phyloP scores from a whole-genome alignment of 805 yeast genomes.

The Candida suzukii region DNA sequence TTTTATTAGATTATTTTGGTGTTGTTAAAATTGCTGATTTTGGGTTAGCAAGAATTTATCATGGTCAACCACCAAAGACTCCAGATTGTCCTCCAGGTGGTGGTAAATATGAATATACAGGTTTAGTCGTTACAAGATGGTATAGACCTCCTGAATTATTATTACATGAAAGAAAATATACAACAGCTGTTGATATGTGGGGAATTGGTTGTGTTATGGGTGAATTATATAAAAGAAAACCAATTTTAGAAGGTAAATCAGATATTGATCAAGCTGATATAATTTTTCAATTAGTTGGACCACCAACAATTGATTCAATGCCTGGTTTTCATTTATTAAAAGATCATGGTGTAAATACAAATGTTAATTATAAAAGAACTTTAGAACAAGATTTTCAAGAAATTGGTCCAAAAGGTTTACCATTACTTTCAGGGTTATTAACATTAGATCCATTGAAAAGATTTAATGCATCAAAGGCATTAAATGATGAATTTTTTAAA shows the following conservation, averaged over 20 bases:
- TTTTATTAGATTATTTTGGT: conserved; percentile 71
- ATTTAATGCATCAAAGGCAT: conserved; percentile 73
- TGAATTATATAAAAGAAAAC: conserved; percentile 75
- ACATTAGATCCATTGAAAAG: conserved; percentile 66
- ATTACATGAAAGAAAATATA: conserved; percentile 77
- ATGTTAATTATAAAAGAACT: conserved; percentile 27
- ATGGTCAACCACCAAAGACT: conserved; percentile 27
- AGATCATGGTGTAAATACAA: conserved; percentile 34
- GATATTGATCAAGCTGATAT: conserved; percentile 84
- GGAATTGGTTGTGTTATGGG: conserved; percentile 95
- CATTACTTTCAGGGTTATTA: conserved; percentile 55
- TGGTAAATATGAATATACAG: conserved; percentile 46
- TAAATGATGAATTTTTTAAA: conserved; percentile 61
- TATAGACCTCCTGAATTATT: conserved; percentile 93
- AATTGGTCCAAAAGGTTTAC: conserved; percentile 41
- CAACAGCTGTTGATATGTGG: conserved; percentile 97
- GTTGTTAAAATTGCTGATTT: conserved; percentile 88
- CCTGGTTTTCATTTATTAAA: conserved; percentile 57
- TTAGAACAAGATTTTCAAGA: conserved; percentile 42
- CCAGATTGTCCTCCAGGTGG: conserved; percentile 39
- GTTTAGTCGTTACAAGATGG: conserved; percentile 91
- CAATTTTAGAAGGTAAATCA: conserved; percentile 77
- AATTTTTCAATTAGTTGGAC: conserved; percentile 76
- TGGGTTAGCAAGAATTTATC: conserved; percentile 71
- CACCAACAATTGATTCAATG: conserved; percentile 59